phyloP scores from a whole-genome alignment of 148 eudicot genomes.

The Cornus controversa region DNA sequence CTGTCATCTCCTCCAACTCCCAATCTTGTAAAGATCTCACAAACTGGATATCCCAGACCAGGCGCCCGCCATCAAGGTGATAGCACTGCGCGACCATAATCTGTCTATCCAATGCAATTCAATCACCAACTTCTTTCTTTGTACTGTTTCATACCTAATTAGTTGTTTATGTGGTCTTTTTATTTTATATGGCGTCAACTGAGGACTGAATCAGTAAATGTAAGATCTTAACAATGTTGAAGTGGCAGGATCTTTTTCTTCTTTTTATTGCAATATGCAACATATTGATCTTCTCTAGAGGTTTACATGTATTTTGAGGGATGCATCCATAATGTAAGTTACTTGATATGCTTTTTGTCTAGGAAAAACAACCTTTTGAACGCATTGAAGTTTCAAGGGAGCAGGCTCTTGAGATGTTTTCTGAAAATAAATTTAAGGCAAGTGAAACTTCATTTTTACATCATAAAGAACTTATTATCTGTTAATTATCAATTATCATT shows the following conservation, averaged over 20 bases:
- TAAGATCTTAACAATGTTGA: background rate
- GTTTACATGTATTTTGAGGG: background rate
- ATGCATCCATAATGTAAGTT: background rate
- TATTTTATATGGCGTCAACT: background rate
- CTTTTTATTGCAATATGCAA: background rate
- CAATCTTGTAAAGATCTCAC: too few relatives aligned
- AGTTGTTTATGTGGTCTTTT: background rate
- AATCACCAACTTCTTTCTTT: background rate
- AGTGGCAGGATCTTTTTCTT: background rate
- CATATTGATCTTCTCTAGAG: too few relatives aligned
- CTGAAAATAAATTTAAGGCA: constrained; percentile 91
- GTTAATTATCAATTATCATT: background rate
- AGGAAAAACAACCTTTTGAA: constrained; percentile 97
- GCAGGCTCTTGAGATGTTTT: constrained; percentile 90
- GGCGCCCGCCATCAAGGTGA: too few relatives aligned
- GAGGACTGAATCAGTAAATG: background rate
- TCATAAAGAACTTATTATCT: background rate
- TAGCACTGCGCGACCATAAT: too few relatives aligned
- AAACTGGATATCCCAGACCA: too few relatives aligned
- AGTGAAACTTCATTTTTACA: constrained; percentile 4
- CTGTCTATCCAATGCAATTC: too few relatives aligned
- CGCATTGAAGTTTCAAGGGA: constrained; percentile 93
- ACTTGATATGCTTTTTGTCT: constrained; percentile 13
- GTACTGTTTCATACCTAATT: background rate
- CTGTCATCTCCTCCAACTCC: too few relatives aligned